Base-by-base conservation (phyloP, 176 grass and related monocot species). In the Triticum dicoccoides region DNA sequence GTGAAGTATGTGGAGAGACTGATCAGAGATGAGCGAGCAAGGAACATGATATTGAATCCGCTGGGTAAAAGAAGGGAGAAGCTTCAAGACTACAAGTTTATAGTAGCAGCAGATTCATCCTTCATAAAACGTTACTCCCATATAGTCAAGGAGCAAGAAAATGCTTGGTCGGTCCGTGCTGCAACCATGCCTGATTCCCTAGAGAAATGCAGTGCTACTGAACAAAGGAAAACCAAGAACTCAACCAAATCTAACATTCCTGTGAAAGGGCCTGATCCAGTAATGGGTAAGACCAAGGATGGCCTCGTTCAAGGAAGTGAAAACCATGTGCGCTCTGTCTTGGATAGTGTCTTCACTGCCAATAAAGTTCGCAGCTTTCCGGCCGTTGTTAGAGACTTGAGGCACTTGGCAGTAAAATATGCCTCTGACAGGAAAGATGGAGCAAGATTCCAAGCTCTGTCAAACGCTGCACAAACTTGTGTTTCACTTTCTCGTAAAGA, bases 11-110 rank as follows among this genome's bases (percentile, higher is more conserved):
- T 95, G 66, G 84, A 82, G 1, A 8, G 9, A 66, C 18, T 82
- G 38, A 58, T 89, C 24, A 73, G 11, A 2, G 59, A 41, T 21
- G 85, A 68, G 20, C 18, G 1, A 49, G 62, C 4, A 38, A 82
- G 25, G 62, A 69, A 35, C 29, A 69, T 4, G 42, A 85, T 95
- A 84, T 32, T 92, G 18, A 17, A 4, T 45, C 81, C 88, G 66
- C 64, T 92, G 49, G 87, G 90, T 91, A 89, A 47, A 80, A 69
- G 54, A 90, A 87, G 90, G 86, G 30, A 2, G 77, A 44, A 23
- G 58, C 69, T 95, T 23, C 17, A 77, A 37, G 90, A 95, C 32
- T 92, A 80, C 47, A 95, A 92, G 77, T 95, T 95, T 83, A 80
- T 85, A 87, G 85, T 65, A 85, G 20, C 75, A 49, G 42, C 59